A percentile compares a stretch with the other conserved stretches of the same genome.
Conservation (phyloP, 2,329 filamentous ascomycete genomes). For the Monilinia polystroma region DNA sequence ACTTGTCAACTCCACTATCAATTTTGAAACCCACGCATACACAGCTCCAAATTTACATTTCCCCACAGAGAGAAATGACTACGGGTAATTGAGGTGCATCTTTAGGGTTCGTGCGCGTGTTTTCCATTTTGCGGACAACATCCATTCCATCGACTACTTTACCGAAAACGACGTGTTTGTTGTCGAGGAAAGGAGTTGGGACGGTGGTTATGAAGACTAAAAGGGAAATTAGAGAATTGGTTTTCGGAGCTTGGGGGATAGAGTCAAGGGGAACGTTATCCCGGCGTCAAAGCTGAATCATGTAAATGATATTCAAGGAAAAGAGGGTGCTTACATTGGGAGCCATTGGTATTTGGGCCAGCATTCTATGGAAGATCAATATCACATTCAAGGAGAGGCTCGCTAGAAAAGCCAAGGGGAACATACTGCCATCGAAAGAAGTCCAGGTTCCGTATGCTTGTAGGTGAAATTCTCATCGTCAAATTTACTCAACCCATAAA, state of each 20-base stretch:
- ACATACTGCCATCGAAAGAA: slow-evolving; percentile 89
- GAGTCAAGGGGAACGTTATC: background rate
- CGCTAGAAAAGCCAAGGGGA: background rate
- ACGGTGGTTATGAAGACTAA: slow-evolving; percentile 98
- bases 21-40: background rate
- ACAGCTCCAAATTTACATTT: slow-evolving; percentile 68
- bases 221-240: slow-evolving; percentile 66
- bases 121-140: slow-evolving; percentile 88
- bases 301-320: background rate
- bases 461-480: slow-evolving; percentile 85
- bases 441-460: slow-evolving; percentile 74
- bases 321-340: slow-evolving; percentile 55
- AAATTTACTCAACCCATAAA: slow-evolving; percentile 83
- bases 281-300: background rate
- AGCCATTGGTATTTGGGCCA: slow-evolving; percentile 89
- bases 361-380: slow-evolving; percentile 62
- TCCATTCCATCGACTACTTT: slow-evolving; percentile 88
- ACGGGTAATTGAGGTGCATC: slow-evolving; percentile 87
- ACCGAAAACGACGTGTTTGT: slow-evolving; percentile 95
- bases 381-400: background rate
- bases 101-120: slow-evolving; percentile 73
- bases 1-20: background rate
- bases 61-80: slow-evolving; percentile 80
- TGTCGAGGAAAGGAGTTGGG: slow-evolving; percentile 81
- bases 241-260: slow-evolving; percentile 44